Evolutionary conservation across 2,329 filamentous ascomycete species (phyloP), one percentile per base, ranked within the genome.

Genomic region (Podosphaera fusca): DNA sequence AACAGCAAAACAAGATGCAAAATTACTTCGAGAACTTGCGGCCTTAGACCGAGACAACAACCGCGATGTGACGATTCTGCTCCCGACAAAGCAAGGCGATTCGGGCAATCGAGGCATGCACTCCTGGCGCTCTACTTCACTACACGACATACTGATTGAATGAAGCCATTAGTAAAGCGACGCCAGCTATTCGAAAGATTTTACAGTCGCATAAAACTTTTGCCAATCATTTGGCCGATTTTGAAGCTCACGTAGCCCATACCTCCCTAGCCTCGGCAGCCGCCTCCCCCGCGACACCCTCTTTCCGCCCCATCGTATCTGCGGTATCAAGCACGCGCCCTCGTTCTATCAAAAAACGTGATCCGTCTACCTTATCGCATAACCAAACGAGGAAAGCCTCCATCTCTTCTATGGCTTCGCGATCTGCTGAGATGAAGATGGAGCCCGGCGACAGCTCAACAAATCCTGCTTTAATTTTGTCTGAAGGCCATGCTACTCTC

Each of bases 181-280:
- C 67, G 1, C 62, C 65, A 34, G 81, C 79, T 62, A 83, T 87
- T 33, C 79, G 85, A 63, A 83, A 82, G 70, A 87, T 92, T 60
- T 73, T 92, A 57, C 80, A 82, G 62, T 87, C 82, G 33, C 84
- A 87, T 66, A 87, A 90, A 71, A 87, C 84, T 2, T 90, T 90
- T 68, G 79, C 80, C 60, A 88, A 92, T 70, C 82, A 90, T 67
- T 75, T 90, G 52, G 84, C 86, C 63, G 86, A 92, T 67, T 87
- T 84, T 67, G 76, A 85, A 63, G 85, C 85, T 7, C 21, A 21
- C 21, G 21, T 21, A 21, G 21, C 21, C 21, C 21, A 21, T 21
- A 21, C 21, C 21, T 21, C 21, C 21, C 21, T 21, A 21, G 21
- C 21, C 21, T 21, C 21, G 21, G 21, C 21, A 21, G 21, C 21